A percentile compares a stretch with the other conserved stretches of the same genome.
Conservation (phyloP, 169 alveolate species). For the Plasmodium malariae region DNA sequence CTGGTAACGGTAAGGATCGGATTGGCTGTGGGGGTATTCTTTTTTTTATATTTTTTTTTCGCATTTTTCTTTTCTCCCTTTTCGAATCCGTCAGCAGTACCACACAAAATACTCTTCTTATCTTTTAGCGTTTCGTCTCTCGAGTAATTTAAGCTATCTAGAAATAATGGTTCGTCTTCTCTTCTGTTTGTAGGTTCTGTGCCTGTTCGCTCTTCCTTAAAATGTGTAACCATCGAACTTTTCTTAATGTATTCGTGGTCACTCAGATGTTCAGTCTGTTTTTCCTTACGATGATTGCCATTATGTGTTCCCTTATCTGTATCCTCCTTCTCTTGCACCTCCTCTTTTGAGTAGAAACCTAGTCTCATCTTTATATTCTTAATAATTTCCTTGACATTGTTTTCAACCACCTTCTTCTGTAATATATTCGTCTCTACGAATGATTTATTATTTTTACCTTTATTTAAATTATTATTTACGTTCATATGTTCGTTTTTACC, state of each 20-base stretch:
- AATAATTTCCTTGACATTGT: conserved; percentile 49
- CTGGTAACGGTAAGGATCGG: neutral
- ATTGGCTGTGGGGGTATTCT: neutral
- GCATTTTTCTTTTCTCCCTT: neutral
- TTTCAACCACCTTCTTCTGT: neutral
- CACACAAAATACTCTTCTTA: neutral
- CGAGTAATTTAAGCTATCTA: conserved; percentile 23
- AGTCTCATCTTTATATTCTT: conserved; percentile 50
- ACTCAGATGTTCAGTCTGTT: neutral
- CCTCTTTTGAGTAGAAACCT: conserved; percentile 53
- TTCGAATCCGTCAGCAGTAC: neutral
- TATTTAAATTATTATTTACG: no score
- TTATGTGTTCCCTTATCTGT: neutral
- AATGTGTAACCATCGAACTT: no score
- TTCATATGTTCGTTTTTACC: no score
- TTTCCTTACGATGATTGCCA: neutral
- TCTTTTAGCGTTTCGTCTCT: conserved; percentile 5
- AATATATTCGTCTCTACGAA: neutral
- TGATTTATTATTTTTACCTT: no score
- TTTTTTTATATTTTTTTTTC: neutral
- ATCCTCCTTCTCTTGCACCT: neutral
- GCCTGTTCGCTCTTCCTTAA: neutral
- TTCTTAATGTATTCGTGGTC: no score
- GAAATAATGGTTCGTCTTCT: neutral
- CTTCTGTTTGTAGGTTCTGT: neutral